These are phyloP conservation scores for Saccharomycopsis vini DNA, from an alignment of 805 yeast species.

Conservation along the genomic window DNA sequence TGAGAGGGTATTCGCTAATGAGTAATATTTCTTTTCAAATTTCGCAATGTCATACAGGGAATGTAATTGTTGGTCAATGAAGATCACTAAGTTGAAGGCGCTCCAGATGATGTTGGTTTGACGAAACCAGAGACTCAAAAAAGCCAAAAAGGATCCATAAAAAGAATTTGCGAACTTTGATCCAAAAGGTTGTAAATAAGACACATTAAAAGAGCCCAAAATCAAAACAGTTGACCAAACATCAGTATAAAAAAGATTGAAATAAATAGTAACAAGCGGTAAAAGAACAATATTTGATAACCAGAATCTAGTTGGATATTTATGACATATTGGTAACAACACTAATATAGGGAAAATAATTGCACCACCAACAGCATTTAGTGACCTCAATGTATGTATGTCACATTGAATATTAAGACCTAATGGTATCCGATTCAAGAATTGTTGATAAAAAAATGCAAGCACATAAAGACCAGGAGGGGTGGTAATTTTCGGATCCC, in stretches of 20 bases:
- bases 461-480: constrained; percentile 84
- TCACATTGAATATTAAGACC: constrained; percentile 24
- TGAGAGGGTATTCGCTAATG: neutral
- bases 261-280: constrained; percentile 69
- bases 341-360: constrained; percentile 42
- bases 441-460: constrained; percentile 30
- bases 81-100: constrained; percentile 45
- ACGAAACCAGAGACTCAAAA: constrained; percentile 62
- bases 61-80: constrained; percentile 36
- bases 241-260: constrained; percentile 82
- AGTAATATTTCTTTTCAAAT: constrained; percentile 1
- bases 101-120: constrained; percentile 93
- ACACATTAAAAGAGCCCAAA: constrained; percentile 42
- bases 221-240: constrained; percentile 80
- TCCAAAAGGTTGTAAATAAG: constrained; percentile 28
- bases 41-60: neutral
- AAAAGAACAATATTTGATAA: constrained; percentile 37
- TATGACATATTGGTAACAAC: constrained; percentile 30
- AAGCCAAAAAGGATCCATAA: constrained; percentile 47
- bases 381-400: constrained; percentile 36
- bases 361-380: constrained; percentile 63
- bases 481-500: constrained; percentile 91
- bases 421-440: constrained; percentile 22
- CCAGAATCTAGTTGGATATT: constrained; percentile 37
- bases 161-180: constrained; percentile 23